Evolutionary conservation across 78 protist species (phyloP).

Genomic region (Chrysochromulina tobinii): DNA sequence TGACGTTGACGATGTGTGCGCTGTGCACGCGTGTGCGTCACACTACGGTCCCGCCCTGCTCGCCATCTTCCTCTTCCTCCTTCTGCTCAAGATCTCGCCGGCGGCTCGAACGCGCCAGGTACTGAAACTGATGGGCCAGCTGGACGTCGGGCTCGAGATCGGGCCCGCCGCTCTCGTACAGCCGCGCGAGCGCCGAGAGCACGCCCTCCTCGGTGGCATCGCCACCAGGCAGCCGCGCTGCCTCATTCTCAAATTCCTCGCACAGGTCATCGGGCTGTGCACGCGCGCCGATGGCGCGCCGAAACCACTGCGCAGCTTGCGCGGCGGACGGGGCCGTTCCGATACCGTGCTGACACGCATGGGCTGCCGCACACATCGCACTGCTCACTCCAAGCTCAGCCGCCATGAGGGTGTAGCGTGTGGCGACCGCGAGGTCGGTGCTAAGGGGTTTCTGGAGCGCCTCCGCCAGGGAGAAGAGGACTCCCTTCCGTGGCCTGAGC

Average conservation of each 20-base stretch:
- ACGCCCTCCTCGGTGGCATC: background rate
- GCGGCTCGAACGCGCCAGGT: background rate
- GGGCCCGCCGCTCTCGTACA: background rate
- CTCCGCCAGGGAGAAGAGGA: background rate
- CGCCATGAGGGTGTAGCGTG: background rate
- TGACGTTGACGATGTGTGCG: too few species aligned
- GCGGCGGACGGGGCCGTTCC: background rate
- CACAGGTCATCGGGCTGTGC: background rate
- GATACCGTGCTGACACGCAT: background rate
- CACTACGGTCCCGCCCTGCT: too few species aligned
- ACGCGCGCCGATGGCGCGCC: background rate
- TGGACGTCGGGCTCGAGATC: background rate
- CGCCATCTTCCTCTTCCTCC: too few species aligned
- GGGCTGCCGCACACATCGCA: background rate
- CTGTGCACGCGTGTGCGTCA: too few species aligned
- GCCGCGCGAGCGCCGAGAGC: background rate
- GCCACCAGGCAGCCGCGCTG: background rate
- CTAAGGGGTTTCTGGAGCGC: background rate
- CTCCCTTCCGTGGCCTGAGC: background rate
- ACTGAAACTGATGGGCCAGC: background rate
- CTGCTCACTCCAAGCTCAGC: background rate
- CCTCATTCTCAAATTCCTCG: background rate
- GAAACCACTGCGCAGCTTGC: background rate
- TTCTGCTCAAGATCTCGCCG: too few species aligned
- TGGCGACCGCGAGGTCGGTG: background rate